These are phyloP conservation scores for Ensete ventricosum DNA, from an alignment of 176 grass and related monocot species.

Conservation along the genomic window DNA sequence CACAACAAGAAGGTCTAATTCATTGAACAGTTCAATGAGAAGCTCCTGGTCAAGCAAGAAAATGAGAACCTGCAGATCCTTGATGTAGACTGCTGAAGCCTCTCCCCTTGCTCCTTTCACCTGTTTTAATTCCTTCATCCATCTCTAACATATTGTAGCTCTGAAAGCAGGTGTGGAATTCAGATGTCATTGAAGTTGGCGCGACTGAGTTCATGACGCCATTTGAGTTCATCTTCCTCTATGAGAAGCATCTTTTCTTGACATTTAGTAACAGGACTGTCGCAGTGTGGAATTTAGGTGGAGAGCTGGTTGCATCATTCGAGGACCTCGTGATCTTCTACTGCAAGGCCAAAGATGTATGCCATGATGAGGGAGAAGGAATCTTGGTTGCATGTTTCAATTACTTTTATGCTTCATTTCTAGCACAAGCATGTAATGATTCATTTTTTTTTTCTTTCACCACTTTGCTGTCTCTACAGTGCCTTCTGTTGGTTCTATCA, in stretches of 20 bases:
- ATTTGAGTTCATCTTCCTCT: slow-evolving; percentile 67
- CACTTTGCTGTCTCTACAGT: slow-evolving; percentile 13
- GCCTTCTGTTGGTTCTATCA: slow-evolving; percentile 42
- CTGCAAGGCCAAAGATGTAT: slow-evolving; percentile 34
- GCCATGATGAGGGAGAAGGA: slow-evolving; percentile 30
- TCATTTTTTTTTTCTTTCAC: not conserved
- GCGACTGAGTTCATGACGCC: slow-evolving; percentile 66
- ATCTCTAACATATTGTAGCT: slow-evolving; percentile 18
- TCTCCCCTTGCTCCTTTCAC: not conserved
- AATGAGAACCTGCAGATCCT: slow-evolving; percentile 73
- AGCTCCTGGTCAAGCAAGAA: slow-evolving; percentile 66
- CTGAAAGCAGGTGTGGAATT: slow-evolving; percentile 47
- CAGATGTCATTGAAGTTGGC: slow-evolving; percentile 53
- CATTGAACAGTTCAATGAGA: slow-evolving; percentile 74
- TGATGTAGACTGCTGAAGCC: slow-evolving; percentile 30
- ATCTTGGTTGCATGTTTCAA: not conserved
- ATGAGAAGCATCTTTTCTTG: slow-evolving; percentile 63
- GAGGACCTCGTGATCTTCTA: slow-evolving; percentile 65
- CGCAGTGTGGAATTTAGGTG: slow-evolving; percentile 60
- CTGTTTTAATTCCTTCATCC: not conserved
- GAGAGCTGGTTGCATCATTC: slow-evolving; percentile 61
- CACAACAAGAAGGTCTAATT: slow-evolving; percentile 68
- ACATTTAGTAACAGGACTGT: slow-evolving; percentile 62
- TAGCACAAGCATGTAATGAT: not conserved
- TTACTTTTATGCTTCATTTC: not conserved